Base-by-base conservation (phyloP, 2,329 filamentous ascomycete species). In the Xylariaceae sp. region DNA sequence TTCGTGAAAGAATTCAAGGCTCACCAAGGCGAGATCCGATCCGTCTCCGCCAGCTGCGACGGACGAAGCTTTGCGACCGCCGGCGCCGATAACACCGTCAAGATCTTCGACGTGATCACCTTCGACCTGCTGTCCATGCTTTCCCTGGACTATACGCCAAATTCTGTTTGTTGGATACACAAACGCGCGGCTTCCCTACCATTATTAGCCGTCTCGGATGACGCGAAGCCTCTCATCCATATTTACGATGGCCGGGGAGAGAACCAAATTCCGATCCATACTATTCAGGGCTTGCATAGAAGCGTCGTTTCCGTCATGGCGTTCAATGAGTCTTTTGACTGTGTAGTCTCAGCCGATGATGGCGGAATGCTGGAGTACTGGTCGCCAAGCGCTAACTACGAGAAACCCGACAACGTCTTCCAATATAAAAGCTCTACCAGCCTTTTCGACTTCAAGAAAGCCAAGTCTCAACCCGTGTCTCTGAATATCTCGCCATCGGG, bases 1-100 rank as follows among this genome's bases (percentile, higher is more conserved):
- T 98, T 98, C 59, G 91, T 97, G 39, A 98, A 98, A 68, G 90
- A 98, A 67, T 98, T 95, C 69, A 85, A 83, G 59, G 90, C 93
- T 7, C 94, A 98, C 66, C 75, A 78, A 43, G 87, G 88, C 38
- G 88, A 94, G 59, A 88, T 97, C 59, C 81, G 74, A 46, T 85
- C 85, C 19, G 87, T 93, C 34, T 93, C 83, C 29, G 84, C 87
- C 49, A 97, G 91, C 65, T 78, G 83, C 31, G 93, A 98, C 64
- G 93, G 93, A 1, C 79, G 89, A 56, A 95, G 87, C 64, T 98
- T 94, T 71, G 94, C 91, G 38, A 95, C 89, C 6, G 86, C 85
- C 4, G 93, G 93, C 28, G 69, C 62, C 31, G 89, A 94, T 65
- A 80, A 82, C 49, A 87, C 83, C 1, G 71, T 94, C 60, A 91